Conservation (phyloP, 73 alveolate genomes). For the Paramecium tetraurelia region DNA sequence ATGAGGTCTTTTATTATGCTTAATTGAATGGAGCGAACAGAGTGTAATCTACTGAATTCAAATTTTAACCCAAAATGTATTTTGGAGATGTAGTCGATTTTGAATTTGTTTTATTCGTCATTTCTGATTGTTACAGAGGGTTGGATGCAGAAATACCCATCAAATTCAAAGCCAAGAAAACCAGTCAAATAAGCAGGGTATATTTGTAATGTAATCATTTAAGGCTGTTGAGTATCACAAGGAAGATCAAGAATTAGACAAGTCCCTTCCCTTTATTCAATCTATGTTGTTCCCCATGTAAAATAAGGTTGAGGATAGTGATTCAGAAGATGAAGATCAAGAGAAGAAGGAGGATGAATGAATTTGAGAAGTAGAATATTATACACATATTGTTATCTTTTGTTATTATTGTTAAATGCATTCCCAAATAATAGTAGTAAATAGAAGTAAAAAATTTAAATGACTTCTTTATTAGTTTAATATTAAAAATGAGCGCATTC, state of each 20-base stretch:
- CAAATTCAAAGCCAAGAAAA: neutral
- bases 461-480: neutral
- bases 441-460: neutral
- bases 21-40: neutral
- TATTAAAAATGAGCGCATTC: neutral
- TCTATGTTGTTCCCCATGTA: neutral
- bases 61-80: neutral
- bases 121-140: constrained; percentile 38
- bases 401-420: neutral
- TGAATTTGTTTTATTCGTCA: neutral
- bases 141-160: constrained; percentile 2
- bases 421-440: neutral
- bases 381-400: neutral
- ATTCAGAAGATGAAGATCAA: constrained; percentile 45
- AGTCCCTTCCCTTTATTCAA: constrained; percentile 12
- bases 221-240: constrained; percentile 33
- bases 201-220: neutral
- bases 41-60: neutral
- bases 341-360: neutral
- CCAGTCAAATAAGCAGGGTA: neutral
- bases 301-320: neutral
- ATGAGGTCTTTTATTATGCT: constrained; percentile 8
- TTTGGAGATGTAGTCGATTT: neutral
- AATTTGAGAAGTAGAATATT: neutral
- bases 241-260: constrained; percentile 43